Percentiles rank a stretch among this genome's conserved stretches.
phyloP scores from a whole-genome alignment of 2,329 filamentous ascomycete species.

The Fusarium sp. region DNA sequence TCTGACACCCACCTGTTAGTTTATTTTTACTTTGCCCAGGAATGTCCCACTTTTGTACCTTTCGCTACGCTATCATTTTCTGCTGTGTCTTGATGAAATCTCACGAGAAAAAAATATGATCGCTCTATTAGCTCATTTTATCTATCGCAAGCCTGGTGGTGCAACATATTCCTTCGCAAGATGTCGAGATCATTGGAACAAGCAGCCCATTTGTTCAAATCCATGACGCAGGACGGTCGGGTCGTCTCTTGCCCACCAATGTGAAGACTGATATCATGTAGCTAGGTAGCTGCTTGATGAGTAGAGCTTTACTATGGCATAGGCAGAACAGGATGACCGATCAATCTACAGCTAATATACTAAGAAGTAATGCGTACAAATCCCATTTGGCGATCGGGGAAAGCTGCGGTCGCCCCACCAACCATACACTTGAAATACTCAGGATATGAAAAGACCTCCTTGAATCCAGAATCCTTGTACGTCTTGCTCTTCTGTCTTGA shows the following conservation, averaged over 20 bases:
- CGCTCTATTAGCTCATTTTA: too few species aligned
- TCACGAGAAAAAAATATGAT: not conserved
- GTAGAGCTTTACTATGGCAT: accelerated
- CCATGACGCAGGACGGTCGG: not conserved
- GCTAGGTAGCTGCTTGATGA: too few species aligned
- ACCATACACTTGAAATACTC: not conserved
- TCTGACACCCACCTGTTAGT: too few species aligned
- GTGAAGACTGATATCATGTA: not conserved
- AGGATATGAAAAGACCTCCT: not conserved
- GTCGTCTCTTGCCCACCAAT: not conserved
- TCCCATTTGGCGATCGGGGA: not conserved
- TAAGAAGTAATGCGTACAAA: not conserved
- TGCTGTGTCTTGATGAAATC: not conserved
- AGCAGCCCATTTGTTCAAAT: not conserved
- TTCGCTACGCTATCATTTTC: not conserved
- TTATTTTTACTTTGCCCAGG: too few species aligned
- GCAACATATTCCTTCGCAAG: too few species aligned
- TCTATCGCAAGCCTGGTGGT: too few species aligned
- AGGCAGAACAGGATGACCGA: too few species aligned
- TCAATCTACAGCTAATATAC: accelerated
- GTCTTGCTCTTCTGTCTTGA: not conserved
- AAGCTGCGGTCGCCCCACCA: not conserved
- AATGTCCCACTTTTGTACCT: too few species aligned
- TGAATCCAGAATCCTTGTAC: not conserved
- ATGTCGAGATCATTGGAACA: too few species aligned